Evolutionary conservation across 2,329 filamentous ascomycete genomes (phyloP), one percentile per base, ranked within the genome.

Genomic region (Penicillium sp.): DNA sequence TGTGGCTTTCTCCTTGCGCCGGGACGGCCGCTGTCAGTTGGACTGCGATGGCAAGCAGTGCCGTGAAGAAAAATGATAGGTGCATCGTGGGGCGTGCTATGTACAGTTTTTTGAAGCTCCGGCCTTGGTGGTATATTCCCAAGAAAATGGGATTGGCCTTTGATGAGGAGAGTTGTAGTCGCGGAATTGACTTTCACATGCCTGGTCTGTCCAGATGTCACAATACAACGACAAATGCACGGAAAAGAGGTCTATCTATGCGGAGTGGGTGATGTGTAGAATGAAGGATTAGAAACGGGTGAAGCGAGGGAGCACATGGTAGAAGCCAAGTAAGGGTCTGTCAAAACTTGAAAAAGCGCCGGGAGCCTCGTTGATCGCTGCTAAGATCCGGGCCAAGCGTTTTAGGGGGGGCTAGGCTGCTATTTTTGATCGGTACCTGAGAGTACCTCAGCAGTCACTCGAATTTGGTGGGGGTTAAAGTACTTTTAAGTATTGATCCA

Each of bases 341-440:
- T 3, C 4, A 14, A 32, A 36, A 32, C 16, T 13, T 16, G 34
- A 46, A 49, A 21, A 53, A 49, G 16, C 39, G 48, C 43, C 50
- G 39, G 11, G 24, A 49, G 40, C 36, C 40, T 54, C 50, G 42
- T 48, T 42, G 45, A 57, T 51, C 52, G 24, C 45, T 38, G 27
- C 52, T 56, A 56, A 53, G 16, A 50, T 21, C 14, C 46, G 51
- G 60, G 59, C 59, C 59, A 58, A 58, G 55, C 53, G 45, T 55
- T 55, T 61, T 62, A 60, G 57, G 48, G 44, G 44, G 52, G 11
- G 18, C 9, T 29, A n/a, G 13, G 39, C 41, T 18, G 49, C 56
- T 49, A 54, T 48, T 48, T 51, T 58, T 31, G 48, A 36, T 9
- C 14, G 27, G 44, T 57, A 56, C 50, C 9, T 44, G 1, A 1